Conservation (phyloP, 225 moss, liverwort and hornwort genomes). For the Bryoerythrophyllum caledonicum region DNA sequence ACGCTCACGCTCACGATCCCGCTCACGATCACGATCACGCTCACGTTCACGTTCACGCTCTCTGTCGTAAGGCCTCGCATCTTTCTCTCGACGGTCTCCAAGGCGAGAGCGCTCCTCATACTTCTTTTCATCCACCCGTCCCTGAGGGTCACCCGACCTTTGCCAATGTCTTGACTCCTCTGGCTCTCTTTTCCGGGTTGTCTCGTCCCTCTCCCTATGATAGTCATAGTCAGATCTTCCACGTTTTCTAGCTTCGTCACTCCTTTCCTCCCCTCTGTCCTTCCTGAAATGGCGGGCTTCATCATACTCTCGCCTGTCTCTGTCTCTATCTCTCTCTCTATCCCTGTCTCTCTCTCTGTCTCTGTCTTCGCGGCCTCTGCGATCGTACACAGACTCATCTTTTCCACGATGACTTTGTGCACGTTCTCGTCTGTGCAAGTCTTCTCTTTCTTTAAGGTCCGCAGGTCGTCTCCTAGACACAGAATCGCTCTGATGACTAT, state of each 20-base stretch:
- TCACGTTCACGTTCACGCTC: constrained; percentile 25
- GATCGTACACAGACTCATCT: constrained; percentile 54
- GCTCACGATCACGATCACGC: no score
- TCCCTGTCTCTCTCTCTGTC: constrained; percentile 21
- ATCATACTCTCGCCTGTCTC: constrained; percentile 72
- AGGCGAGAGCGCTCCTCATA: constrained; percentile 64
- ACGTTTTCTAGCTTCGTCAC: constrained; percentile 50
- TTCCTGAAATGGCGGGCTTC: constrained; percentile 59
- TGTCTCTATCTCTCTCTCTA: constrained; percentile 25
- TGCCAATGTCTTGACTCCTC: constrained; percentile 54
- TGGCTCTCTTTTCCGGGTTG: constrained; percentile 43
- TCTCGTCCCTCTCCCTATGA: constrained; percentile 52
- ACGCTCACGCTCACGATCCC: no score
- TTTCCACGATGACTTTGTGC: constrained; percentile 51
- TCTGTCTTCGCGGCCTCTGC: constrained; percentile 59
- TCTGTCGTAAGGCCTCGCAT: constrained; percentile 55
- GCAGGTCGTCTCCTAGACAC: constrained; percentile 39
- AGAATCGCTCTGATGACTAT: constrained; percentile 37
- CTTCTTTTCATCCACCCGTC: constrained; percentile 59
- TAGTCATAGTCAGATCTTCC: constrained; percentile 46
- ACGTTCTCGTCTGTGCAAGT: constrained; percentile 51
- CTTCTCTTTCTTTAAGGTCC: constrained; percentile 45
- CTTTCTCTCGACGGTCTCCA: constrained; percentile 64
- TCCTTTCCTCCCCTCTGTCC: constrained; percentile 52
- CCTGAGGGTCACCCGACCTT: constrained; percentile 42